Evolutionary conservation across 192 early-diverging fungal genomes (phyloP).

Genomic region (Gonapodya sp.): DNA sequence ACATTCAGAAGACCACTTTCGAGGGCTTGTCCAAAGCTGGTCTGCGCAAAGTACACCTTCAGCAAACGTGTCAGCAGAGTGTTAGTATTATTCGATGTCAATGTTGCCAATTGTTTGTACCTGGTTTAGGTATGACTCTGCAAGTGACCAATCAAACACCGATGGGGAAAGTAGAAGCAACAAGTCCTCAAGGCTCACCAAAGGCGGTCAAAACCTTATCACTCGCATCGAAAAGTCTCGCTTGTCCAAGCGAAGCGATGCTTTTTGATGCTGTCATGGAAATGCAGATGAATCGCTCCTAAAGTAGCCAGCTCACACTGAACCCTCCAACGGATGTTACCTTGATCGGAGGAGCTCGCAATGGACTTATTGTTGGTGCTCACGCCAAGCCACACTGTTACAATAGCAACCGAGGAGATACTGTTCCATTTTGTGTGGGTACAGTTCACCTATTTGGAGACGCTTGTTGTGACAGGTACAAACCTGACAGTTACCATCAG

Average conservation of each 20-base stretch:
- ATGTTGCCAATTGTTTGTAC: not conserved
- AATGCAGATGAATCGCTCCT: not conserved
- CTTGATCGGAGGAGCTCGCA: not conserved
- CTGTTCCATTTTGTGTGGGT: not conserved
- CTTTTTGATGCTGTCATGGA: not conserved
- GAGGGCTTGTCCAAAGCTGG: not conserved
- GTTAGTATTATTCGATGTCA: not conserved
- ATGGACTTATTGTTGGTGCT: not conserved
- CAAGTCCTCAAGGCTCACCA: not conserved
- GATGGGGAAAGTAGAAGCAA: not conserved
- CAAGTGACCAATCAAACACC: not conserved
- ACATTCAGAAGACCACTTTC: not conserved
- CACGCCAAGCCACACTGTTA: not conserved
- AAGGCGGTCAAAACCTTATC: not conserved
- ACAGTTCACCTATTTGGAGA: not conserved
- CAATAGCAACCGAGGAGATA: conserved; percentile 1
- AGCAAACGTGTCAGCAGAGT: not conserved
- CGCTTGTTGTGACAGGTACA: not conserved
- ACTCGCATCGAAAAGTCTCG: not conserved
- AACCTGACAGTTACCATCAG: not conserved
- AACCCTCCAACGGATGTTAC: not conserved
- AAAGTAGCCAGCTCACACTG: not conserved
- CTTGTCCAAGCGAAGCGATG: conserved; percentile 1
- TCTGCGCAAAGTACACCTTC: not conserved
- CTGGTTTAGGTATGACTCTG: not conserved